Evolutionary conservation across 176 grass and related monocot species (phyloP).

Genomic region (Carex pumila): DNA sequence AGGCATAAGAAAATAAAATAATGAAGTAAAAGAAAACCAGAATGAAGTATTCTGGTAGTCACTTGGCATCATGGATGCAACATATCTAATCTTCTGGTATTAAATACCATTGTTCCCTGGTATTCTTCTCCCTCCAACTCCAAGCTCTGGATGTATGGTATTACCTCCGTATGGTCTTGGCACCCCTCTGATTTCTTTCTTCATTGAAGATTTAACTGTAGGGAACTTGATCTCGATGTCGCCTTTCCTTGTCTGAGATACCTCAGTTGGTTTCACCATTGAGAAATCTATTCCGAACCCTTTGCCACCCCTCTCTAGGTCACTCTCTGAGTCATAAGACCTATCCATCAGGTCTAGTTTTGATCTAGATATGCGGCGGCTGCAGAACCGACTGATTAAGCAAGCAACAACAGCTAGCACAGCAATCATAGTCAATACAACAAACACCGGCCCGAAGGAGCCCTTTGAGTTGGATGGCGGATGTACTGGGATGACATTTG

Average conservation of each 20-base stretch:
- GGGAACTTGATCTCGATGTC: constrained; percentile 81
- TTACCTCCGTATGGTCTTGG: constrained; percentile 10
- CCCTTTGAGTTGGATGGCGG: constrained; percentile 35
- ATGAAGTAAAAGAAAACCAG: background rate
- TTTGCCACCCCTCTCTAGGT: constrained; percentile 68
- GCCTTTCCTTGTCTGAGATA: constrained; percentile 57
- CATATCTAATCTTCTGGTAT: constrained; percentile 10
- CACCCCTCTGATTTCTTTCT: constrained; percentile 27
- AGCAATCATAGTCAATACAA: constrained; percentile 61
- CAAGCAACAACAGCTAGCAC: constrained; percentile 60
- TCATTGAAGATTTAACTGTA: constrained; percentile 50
- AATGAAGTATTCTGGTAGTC: constrained; percentile 22
- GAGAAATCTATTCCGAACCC: constrained; percentile 51
- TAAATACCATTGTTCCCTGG: constrained; percentile 13
- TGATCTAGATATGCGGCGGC: constrained; percentile 39
- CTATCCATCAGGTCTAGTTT: constrained; percentile 20
- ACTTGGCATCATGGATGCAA: background rate
- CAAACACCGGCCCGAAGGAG: constrained; percentile 61
- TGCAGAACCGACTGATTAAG: constrained; percentile 49
- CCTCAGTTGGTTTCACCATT: constrained; percentile 49
- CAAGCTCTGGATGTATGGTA: constrained; percentile 17
- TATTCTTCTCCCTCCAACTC: background rate
- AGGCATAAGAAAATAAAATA: background rate
- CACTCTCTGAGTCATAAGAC: constrained; percentile 40
- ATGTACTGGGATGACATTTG: constrained; percentile 31